These are phyloP conservation scores for Amauroascus verrucosus DNA, from an alignment of 2,329 filamentous ascomycete species.

Conservation along the genomic window DNA sequence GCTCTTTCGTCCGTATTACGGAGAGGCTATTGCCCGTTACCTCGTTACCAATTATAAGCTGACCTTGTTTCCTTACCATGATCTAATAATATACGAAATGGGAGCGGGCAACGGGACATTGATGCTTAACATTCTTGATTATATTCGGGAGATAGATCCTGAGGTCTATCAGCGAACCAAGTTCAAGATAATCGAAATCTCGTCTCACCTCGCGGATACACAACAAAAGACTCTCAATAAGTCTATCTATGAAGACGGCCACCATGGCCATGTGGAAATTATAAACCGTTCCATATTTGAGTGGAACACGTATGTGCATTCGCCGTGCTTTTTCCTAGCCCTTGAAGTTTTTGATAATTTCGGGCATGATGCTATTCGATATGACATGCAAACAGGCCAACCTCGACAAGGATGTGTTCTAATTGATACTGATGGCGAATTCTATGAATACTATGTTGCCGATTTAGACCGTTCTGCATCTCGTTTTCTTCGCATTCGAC, in stretches of 20 bases:
- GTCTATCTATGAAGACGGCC: conserved; percentile 59
- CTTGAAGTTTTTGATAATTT: conserved; percentile 99
- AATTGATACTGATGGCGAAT: conserved; percentile 74
- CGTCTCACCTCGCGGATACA: conserved; percentile 63
- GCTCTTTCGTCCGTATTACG: conserved; percentile 91
- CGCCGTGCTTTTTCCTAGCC: conserved; percentile 92
- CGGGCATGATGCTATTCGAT: conserved; percentile 85
- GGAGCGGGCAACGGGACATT: conserved; percentile 93
- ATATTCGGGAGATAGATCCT: conserved; percentile 78
- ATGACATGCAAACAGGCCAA: conserved; percentile 68
- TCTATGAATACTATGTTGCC: conserved; percentile 85
- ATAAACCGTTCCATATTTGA: conserved; percentile 93
- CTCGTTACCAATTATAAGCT: conserved; percentile 93
- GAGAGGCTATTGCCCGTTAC: conserved; percentile 92
- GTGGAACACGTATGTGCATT: conserved; percentile 78
- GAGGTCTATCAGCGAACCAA: conserved; percentile 89
- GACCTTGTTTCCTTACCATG: conserved; percentile 86
- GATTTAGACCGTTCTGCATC: conserved; percentile 71
- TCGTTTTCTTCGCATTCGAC: conserved; percentile 73
- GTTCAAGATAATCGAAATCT: conserved; percentile 95
- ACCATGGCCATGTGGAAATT: conserved; percentile 79
- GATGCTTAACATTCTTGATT: conserved; percentile 97
- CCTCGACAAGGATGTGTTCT: conserved; percentile 83
- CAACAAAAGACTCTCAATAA: conserved; percentile 62
- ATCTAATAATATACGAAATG: conserved; percentile 98